Percentiles rank a stretch among this genome's conserved stretches.
These are phyloP conservation scores for Hypoxylon fragiforme DNA, from an alignment of 495 filamentous ascomycete genomes.

Conservation along the genomic window DNA sequence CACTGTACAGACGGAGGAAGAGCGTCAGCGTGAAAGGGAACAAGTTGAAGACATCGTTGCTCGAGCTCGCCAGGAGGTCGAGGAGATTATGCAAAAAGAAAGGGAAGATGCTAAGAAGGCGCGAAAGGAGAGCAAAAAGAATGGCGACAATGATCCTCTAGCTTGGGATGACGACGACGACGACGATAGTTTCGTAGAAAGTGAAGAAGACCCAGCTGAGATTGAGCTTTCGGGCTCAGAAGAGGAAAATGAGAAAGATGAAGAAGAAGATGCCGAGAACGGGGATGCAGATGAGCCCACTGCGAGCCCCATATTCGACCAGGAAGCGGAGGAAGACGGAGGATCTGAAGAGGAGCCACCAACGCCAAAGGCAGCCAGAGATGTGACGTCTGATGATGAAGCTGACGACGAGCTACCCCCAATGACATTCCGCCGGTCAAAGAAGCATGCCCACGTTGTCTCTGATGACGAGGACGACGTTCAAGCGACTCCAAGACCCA, in stretches of 20 bases:
- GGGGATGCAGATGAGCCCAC: slow-evolving; percentile 41
- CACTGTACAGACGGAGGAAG: slow-evolving; percentile 81
- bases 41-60: slow-evolving; percentile 86
- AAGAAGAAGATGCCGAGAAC: slow-evolving; percentile 21
- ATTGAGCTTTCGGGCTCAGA: slow-evolving; percentile 54
- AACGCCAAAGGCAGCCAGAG: slow-evolving; percentile 43
- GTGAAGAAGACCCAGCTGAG: slow-evolving; percentile 51
- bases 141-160: slow-evolving; percentile 52
- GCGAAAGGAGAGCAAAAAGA: slow-evolving; percentile 53
- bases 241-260: slow-evolving; percentile 41
- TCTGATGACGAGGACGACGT: slow-evolving; percentile 65
- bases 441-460: slow-evolving; percentile 51
- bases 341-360: slow-evolving; percentile 37
- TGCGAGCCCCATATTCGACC: slow-evolving; percentile 27
- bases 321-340: slow-evolving; percentile 34
- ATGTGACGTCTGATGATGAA: slow-evolving; percentile 49
- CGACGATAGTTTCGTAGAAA: slow-evolving; percentile 59
- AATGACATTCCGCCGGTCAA: slow-evolving; percentile 41
- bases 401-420: slow-evolving; percentile 41
- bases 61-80: slow-evolving; percentile 77
- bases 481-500: slow-evolving; percentile 49
- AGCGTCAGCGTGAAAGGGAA: slow-evolving; percentile 73
- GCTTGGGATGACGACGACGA: slow-evolving; percentile 69
- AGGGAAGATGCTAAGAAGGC: slow-evolving; percentile 67
- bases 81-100: slow-evolving; percentile 77